Percentiles rank a stretch among this genome's conserved stretches.
phyloP scores from a whole-genome alignment of 768 basidiomycete genomes.

The Leucocoprinus birnbaumii region DNA sequence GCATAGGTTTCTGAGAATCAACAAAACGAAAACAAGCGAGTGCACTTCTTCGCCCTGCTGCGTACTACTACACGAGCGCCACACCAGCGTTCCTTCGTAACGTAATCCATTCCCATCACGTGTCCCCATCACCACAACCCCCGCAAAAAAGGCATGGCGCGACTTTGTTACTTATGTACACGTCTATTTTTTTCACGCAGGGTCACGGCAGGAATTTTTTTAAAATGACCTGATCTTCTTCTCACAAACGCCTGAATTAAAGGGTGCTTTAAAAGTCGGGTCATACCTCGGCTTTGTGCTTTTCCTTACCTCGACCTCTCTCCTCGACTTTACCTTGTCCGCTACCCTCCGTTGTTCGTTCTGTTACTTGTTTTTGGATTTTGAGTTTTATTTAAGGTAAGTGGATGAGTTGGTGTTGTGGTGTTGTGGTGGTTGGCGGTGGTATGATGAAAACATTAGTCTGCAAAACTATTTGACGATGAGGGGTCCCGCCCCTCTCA shows the following conservation, averaged over 20 bases:
- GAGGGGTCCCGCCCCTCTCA: slow-evolving; percentile 6
- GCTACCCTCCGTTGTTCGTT: neutral
- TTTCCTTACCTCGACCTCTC: slow-evolving; percentile 11
- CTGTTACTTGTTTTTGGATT: no score
- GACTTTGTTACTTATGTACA: no score
- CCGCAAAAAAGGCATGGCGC: neutral
- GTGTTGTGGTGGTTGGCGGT: no score
- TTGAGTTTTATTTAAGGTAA: no score
- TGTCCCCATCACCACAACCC: neutral
- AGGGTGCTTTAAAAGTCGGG: neutral
- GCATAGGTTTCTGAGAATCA: no score
- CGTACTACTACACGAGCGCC: no score
- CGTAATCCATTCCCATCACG: neutral
- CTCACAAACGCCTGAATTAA: neutral
- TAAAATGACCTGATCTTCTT: slow-evolving; percentile 24
- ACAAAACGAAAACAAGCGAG: no score
- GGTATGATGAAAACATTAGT: slow-evolving; percentile 23
- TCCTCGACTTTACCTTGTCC: slow-evolving; percentile 1
- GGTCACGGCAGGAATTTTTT: neutral
- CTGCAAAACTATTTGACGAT: slow-evolving; percentile 23
- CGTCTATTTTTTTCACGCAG: neutral
- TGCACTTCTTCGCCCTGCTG: no score
- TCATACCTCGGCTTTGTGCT: slow-evolving; percentile 8
- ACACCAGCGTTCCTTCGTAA: no score
- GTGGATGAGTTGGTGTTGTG: no score